Base-by-base conservation (phyloP, 495 filamentous ascomycete species). In the Neurospora intermedia region DNA sequence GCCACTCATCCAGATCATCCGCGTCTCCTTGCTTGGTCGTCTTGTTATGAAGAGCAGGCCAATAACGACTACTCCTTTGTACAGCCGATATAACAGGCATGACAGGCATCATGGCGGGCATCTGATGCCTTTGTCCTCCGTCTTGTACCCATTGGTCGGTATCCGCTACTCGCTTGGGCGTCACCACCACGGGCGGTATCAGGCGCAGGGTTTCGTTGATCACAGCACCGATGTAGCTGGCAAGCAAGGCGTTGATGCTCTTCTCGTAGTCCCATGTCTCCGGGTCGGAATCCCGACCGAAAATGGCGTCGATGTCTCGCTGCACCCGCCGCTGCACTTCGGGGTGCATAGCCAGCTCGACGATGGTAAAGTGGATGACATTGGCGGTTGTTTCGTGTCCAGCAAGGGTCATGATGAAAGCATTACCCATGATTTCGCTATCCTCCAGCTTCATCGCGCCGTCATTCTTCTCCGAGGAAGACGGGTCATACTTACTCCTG, bases 371-470 rank as follows among this genome's bases (percentile, higher is more conserved):
- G 77, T 92, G 89, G 11, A 91, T 80, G 2, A 85, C 84, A 79
- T 91, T 91, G 69, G 91, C 90, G 5, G 89, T 88, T 1, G 91
- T 91, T 77, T 93, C 91, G 78, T 93, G 91, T 27, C 91, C 91
- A 1, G 91, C 91, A 16, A 93, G 82, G 48, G 89, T 87, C 78
- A 91, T 89, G 76, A 92, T 87, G 79, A 92, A 93, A 13, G 89
- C 87, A 76, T 93, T 91, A 41, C 89, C 89, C 35, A 91, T 83
- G 74, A 93, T 89, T 69, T 92, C 90, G 18, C 81, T 80, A 74
- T 90, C 85, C 5, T 79, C 80, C 13, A 90, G 76, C 40, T 82
- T 75, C 54, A 13, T 31, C 35, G 35, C 35, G 42, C 48, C 69
- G 13, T 66, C 43, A 4, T 41, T 43, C 16, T 72, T 73, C 48